phyloP scores from a whole-genome alignment of 352 stramenopile genomes.

The Aphanomyces stellatus region DNA sequence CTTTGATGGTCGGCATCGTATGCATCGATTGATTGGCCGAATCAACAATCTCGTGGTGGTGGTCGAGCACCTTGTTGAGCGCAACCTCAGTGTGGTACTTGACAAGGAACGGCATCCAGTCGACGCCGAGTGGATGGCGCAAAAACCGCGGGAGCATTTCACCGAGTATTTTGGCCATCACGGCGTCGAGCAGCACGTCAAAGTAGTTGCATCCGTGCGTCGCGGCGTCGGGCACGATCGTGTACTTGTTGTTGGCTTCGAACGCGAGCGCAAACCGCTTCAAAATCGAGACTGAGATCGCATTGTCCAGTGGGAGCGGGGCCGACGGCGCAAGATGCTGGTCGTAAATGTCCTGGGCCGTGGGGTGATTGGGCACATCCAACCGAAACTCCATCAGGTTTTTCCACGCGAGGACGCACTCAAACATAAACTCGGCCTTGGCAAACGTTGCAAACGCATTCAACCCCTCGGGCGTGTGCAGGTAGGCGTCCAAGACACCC shows the following conservation, averaged over 20 bases:
- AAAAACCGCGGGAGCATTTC: constrained; percentile 10
- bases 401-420: constrained; percentile 6
- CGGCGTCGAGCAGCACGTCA: not conserved
- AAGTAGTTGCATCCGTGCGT: constrained; percentile 2
- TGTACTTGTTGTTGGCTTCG: constrained; percentile 23
- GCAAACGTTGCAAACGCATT: constrained; percentile 7
- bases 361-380: not conserved
- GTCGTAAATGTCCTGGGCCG: constrained; percentile 7
- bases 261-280: constrained; percentile 18
- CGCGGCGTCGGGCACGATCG: constrained; percentile 5
- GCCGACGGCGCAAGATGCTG: not conserved
- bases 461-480: constrained; percentile 7
- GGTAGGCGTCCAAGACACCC: constrained; percentile 6
- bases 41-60: too few relatives aligned
- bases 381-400: not conserved
- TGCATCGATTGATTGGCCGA: not conserved
- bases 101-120: not conserved
- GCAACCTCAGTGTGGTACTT: constrained; percentile 8
- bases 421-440: constrained; percentile 9
- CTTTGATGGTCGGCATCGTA: constrained; percentile 3
- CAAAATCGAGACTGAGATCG: not conserved
- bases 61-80: constrained; percentile 6
- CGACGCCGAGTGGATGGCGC: not conserved
- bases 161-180: constrained; percentile 5
- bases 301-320: not conserved